phyloP scores from a whole-genome alignment of 441 rosid genomes.

The Erysimum cheiri region DNA sequence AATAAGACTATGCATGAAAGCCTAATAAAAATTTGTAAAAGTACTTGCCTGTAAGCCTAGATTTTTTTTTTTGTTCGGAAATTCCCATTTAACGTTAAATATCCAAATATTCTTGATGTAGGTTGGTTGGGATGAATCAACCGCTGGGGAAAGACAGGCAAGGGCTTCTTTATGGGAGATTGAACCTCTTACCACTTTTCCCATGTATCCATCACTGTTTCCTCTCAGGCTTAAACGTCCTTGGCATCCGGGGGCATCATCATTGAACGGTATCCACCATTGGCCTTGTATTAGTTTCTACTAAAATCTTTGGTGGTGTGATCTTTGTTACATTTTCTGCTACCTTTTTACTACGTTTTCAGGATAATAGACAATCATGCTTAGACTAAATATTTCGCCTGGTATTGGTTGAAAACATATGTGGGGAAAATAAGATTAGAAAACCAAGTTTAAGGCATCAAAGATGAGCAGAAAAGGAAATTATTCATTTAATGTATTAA shows the following conservation, averaged over 20 bases:
- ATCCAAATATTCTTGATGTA: slow-evolving; percentile 35
- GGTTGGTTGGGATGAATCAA: slow-evolving; percentile 99
- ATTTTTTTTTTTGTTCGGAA: not conserved
- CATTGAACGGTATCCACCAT: slow-evolving; percentile 53
- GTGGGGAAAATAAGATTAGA: not conserved
- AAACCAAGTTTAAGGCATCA: not conserved
- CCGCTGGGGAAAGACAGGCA: slow-evolving; percentile 92
- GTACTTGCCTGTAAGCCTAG: not conserved
- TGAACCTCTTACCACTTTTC: slow-evolving; percentile 90
- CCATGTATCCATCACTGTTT: slow-evolving; percentile 89
- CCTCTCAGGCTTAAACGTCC: slow-evolving; percentile 86
- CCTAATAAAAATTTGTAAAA: not conserved
- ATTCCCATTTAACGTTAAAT: not conserved
- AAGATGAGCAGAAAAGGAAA: not conserved
- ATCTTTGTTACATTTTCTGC: not conserved
- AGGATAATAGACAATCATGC: slow-evolving; percentile 1
- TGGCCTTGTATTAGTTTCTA: not conserved
- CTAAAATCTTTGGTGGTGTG: not conserved
- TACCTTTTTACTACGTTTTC: not conserved
- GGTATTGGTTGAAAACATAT: not conserved
- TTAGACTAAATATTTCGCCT: not conserved
- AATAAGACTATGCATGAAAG: not conserved
- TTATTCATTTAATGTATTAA: not conserved
- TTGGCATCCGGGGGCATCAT: slow-evolving; percentile 67
- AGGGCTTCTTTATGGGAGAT: slow-evolving; percentile 95